Percentiles rank a stretch among this genome's conserved stretches.
phyloP scores from a whole-genome alignment of 2,329 filamentous ascomycete species.

The Juglanconis sp. region DNA sequence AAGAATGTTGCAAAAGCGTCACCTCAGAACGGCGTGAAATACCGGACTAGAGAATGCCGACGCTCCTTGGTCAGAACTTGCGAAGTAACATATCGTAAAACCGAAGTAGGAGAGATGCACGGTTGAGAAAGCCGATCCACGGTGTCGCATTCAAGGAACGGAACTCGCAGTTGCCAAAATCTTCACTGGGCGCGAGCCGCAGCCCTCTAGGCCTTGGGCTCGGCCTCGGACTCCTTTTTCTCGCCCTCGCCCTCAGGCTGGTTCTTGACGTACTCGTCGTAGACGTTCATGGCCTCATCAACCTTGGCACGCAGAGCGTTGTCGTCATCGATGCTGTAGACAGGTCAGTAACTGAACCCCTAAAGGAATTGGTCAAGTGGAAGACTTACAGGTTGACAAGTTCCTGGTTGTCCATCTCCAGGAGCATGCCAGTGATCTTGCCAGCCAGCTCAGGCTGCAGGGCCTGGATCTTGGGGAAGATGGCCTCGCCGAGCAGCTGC shows the following conservation, averaged over 20 bases:
- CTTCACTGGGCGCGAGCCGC: not conserved
- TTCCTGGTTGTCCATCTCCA: constrained; percentile 98
- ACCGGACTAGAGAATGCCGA: constrained; percentile 15
- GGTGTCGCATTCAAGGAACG: constrained; percentile 10
- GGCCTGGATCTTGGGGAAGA: constrained; percentile 97
- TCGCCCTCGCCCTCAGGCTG: constrained; percentile 46
- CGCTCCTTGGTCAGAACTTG: constrained; percentile 4
- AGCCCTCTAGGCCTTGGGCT: constrained; percentile 47
- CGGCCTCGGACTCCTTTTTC: constrained; percentile 51
- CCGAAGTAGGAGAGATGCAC: not conserved
- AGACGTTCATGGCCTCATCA: constrained; percentile 93
- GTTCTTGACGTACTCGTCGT: constrained; percentile 97
- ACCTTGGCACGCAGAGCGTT: constrained; percentile 89
- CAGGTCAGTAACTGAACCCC: constrained; percentile 15
- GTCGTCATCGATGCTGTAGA: constrained; percentile 79
- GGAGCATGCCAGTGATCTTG: constrained; percentile 99
- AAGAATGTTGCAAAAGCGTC: constrained; percentile 15
- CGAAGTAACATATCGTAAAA: constrained; percentile 1
- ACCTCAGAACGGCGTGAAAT: constrained; percentile 8
- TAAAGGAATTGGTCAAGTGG: not conserved
- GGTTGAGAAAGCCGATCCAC: constrained; percentile 6
- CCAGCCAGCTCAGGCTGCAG: constrained; percentile 94
- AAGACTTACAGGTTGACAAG: constrained; percentile 86
- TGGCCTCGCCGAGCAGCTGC: constrained; percentile 95
- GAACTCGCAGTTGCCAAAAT: constrained; percentile 1